Conservation (phyloP, 1,284 basidiomycete species). For the Boletellus deceptivus region DNA sequence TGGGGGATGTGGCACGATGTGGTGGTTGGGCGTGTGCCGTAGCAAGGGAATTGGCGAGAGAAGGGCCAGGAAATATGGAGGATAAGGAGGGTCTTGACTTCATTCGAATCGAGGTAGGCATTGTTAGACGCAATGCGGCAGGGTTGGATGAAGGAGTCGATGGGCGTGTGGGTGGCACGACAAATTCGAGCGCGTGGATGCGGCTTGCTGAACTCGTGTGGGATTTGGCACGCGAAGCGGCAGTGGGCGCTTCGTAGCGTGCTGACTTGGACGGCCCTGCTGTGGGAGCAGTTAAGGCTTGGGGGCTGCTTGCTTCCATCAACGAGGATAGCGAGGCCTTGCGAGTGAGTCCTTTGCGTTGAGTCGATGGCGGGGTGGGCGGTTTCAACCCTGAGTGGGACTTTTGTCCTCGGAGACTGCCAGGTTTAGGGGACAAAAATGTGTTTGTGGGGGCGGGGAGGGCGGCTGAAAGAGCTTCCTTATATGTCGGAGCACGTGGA, state of each 20-base stretch:
- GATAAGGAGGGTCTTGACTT: slow-evolving; percentile 73
- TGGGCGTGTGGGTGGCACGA: slow-evolving; percentile 72
- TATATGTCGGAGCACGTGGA: slow-evolving; percentile 57
- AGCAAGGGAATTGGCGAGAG: slow-evolving; percentile 32
- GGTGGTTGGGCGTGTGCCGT: slow-evolving; percentile 23
- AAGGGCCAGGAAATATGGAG: slow-evolving; percentile 60
- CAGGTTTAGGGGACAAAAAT: slow-evolving; percentile 64
- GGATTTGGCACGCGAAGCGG: slow-evolving; percentile 71
- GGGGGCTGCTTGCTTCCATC: slow-evolving; percentile 56
- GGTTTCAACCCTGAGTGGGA: slow-evolving; percentile 77
- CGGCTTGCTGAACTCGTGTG: slow-evolving; percentile 63
- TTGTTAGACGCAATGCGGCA: slow-evolving; percentile 74
- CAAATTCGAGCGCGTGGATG: slow-evolving; percentile 55
- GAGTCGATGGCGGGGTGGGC: slow-evolving; percentile 56
- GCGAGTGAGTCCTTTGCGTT: slow-evolving; percentile 55
- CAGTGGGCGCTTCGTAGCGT: slow-evolving; percentile 74
- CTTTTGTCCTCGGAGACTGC: slow-evolving; percentile 74
- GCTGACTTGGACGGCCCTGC: slow-evolving; percentile 41
- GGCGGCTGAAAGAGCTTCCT: slow-evolving; percentile 50
- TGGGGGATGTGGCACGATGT: slow-evolving; percentile 54
- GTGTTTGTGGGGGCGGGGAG: slow-evolving; percentile 46
- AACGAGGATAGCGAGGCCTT: slow-evolving; percentile 76
- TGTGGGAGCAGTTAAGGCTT: slow-evolving; percentile 44
- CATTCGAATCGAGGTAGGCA: slow-evolving; percentile 74
- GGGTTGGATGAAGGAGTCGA: slow-evolving; percentile 75